These are phyloP conservation scores for Magnusiomyces clavatus DNA, from an alignment of 1,139 yeast genomes.

Conservation along the genomic window DNA sequence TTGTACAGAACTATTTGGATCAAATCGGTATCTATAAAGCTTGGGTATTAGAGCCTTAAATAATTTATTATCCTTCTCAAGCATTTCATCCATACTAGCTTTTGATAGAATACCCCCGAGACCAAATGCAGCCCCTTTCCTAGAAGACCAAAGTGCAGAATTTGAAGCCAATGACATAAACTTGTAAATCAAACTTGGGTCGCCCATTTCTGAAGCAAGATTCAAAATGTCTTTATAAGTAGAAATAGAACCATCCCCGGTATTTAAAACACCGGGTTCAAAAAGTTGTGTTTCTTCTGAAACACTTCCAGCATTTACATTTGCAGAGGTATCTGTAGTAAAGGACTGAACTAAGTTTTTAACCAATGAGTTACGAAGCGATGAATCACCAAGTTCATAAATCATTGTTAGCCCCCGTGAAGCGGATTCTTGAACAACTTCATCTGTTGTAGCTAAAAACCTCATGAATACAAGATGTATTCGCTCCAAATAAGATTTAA, in stretches of 20 bases:
- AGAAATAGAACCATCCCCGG: constrained; percentile 80
- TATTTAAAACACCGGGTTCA: constrained; percentile 70
- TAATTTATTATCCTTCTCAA: constrained; percentile 46
- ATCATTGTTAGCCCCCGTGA: constrained; percentile 79
- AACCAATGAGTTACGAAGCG: constrained; percentile 64
- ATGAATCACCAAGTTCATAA: constrained; percentile 67
- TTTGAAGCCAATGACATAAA: constrained; percentile 89
- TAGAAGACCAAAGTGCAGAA: constrained; percentile 84
- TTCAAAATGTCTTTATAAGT: constrained; percentile 74
- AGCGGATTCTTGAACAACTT: constrained; percentile 83
- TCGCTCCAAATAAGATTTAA: constrained; percentile 42
- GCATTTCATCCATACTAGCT: constrained; percentile 58
- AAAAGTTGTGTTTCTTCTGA: constrained; percentile 77
- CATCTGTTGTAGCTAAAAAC: constrained; percentile 72
- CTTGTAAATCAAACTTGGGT: constrained; percentile 86
- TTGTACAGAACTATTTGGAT: constrained; percentile 70
- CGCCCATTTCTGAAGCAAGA: constrained; percentile 91
- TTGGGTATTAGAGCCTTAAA: constrained; percentile 68
- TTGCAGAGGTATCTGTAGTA: constrained; percentile 53
- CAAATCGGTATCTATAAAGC: constrained; percentile 74
- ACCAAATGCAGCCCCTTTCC: constrained; percentile 93
- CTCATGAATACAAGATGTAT: constrained; percentile 68
- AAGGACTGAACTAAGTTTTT: constrained; percentile 71
- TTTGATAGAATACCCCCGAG: constrained; percentile 78
- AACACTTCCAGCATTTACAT: constrained; percentile 60